These are phyloP conservation scores for Polychaeton citri DNA, from an alignment of 2,329 filamentous ascomycete genomes.

Conservation along the genomic window DNA sequence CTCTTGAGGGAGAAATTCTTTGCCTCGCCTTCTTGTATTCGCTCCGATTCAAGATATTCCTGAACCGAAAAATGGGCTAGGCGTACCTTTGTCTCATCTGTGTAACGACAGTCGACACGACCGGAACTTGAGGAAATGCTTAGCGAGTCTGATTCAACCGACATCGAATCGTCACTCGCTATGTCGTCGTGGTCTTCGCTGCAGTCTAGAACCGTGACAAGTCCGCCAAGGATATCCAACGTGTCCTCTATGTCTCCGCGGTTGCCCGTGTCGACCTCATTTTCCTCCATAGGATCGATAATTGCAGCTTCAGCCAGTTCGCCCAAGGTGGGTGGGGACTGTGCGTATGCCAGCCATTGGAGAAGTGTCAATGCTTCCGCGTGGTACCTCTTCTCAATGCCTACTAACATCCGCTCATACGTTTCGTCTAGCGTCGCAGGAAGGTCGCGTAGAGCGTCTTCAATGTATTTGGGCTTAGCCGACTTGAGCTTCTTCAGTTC, in stretches of 20 bases:
- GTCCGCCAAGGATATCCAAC: slow-evolving; percentile 5
- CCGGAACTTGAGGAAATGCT: slow-evolving; percentile 1
- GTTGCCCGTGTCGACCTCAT: slow-evolving; percentile 4
- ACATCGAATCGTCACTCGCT: background rate
- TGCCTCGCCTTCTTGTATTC: slow-evolving; percentile 4
- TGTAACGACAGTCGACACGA: background rate
- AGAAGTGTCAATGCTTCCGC: slow-evolving; percentile 8
- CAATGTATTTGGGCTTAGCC: slow-evolving; percentile 6
- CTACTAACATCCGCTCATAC: slow-evolving; percentile 13
- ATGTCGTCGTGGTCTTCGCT: slow-evolving; percentile 1
- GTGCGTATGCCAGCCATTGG: slow-evolving; percentile 10
- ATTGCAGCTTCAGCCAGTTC: slow-evolving; percentile 11
- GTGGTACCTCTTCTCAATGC: slow-evolving; percentile 5
- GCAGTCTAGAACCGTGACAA: slow-evolving; percentile 1
- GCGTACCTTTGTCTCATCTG: slow-evolving; percentile 5
- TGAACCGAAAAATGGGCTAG: slow-evolving; percentile 14
- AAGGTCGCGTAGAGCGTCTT: slow-evolving; percentile 7
- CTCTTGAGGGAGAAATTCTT: slow-evolving; percentile 4
- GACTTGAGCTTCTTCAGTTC: slow-evolving; percentile 7
- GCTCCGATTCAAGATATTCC: slow-evolving; percentile 13
- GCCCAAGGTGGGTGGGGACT: slow-evolving; percentile 6
- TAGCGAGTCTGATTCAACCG: background rate
- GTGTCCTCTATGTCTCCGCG: slow-evolving; percentile 5
- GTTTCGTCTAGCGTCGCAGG: slow-evolving; percentile 14
- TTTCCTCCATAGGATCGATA: slow-evolving; percentile 6